phyloP scores from a whole-genome alignment of 192 early-diverging fungal genomes.

The Coemansia sp. region DNA sequence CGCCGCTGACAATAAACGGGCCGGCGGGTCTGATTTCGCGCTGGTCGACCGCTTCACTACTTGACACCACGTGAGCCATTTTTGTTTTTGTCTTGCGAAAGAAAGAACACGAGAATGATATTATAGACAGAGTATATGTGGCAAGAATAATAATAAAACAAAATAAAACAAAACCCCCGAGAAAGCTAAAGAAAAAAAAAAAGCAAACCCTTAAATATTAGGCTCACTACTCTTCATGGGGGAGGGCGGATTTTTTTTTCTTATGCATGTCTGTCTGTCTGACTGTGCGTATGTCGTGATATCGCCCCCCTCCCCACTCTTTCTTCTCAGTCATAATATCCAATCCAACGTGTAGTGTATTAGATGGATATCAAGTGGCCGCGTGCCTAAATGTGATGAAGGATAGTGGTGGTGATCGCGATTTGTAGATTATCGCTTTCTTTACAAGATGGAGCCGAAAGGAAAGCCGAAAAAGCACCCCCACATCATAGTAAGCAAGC shows the following conservation, averaged over 20 bases:
- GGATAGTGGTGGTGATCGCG: neutral
- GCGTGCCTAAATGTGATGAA: neutral
- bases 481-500: too few species aligned
- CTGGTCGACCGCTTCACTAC: neutral
- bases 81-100: neutral
- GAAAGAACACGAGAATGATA: neutral
- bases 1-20: conserved; percentile 16
- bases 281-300: conserved; percentile 11
- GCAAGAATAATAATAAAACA: neutral
- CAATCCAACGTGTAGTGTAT: conserved; percentile 9
- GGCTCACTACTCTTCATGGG: neutral
- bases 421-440: neutral
- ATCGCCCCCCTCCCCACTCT: neutral
- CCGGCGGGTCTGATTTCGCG: conserved; percentile 22
- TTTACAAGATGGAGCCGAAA: neutral
- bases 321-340: conserved; percentile 9
- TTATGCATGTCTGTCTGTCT: conserved; percentile 12
- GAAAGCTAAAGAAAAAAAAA: neutral
- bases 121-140: neutral
- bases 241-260: neutral
- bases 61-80: conserved; percentile 5
- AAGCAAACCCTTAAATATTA: neutral
- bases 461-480: too few species aligned
- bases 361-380: neutral
- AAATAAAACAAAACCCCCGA: neutral